phyloP scores from a whole-genome alignment of 805 yeast genomes.

The Cyberlindnera misumaiensis region DNA sequence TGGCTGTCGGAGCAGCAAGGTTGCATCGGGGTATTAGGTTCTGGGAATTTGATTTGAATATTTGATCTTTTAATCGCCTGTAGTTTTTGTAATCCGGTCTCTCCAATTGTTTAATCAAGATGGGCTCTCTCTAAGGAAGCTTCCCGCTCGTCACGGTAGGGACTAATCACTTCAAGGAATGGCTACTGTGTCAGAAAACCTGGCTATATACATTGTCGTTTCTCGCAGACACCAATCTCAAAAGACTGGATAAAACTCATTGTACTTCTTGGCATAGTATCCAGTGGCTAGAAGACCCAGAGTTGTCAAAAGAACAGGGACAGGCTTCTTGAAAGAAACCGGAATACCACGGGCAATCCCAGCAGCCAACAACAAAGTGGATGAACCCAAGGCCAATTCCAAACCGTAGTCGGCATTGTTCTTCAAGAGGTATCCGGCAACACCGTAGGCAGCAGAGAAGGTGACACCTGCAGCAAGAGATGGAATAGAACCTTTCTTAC shows the following conservation, averaged over 20 bases:
- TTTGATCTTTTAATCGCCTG: too few species aligned
- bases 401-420: constrained; percentile 75
- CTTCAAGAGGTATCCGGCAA: constrained; percentile 67
- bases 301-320: constrained; percentile 59
- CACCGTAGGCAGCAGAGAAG: constrained; percentile 53
- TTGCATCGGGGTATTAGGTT: too few species aligned
- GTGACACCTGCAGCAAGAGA: constrained; percentile 73
- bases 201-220: too few species aligned
- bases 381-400: constrained; percentile 70
- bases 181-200: too few species aligned
- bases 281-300: constrained; percentile 58
- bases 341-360: constrained; percentile 67
- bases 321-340: constrained; percentile 57
- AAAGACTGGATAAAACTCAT: constrained; percentile 50
- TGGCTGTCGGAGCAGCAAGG: too few species aligned
- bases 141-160: too few species aligned
- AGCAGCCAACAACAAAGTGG: constrained; percentile 58
- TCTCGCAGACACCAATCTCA: not conserved
- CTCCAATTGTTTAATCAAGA: too few species aligned
- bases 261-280: constrained; percentile 71
- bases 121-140: too few species aligned
- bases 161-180: too few species aligned
- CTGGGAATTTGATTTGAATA: too few species aligned
- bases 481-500: constrained; percentile 54
- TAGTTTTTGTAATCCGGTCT: too few species aligned